Evolutionary conservation across 2,329 filamentous ascomycete genomes (phyloP).

Genomic region (Epichloe typhina): DNA sequence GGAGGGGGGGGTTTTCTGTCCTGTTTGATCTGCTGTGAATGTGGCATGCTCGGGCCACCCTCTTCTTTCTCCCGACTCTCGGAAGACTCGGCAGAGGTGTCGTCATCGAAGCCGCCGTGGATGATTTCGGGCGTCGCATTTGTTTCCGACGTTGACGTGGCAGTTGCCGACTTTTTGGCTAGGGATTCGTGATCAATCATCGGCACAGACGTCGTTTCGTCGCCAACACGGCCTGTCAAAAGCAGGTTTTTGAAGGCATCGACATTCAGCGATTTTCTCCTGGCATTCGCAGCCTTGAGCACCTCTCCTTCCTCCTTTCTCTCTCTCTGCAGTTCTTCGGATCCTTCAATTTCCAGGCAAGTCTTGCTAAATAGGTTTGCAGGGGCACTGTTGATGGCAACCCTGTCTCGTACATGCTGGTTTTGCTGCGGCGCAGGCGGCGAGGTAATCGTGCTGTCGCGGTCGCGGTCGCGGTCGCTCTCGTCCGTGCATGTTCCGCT

Average conservation of each 20-base stretch:
- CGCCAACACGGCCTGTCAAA: slow-evolving; percentile 53
- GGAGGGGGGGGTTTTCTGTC: slow-evolving; percentile 54
- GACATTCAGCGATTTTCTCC: slow-evolving; percentile 50
- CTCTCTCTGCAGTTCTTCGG: slow-evolving; percentile 18
- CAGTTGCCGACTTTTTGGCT: not conserved
- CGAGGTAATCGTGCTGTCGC: slow-evolving; percentile 10
- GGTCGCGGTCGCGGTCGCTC: slow-evolving; percentile 13
- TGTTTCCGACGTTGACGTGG: not conserved
- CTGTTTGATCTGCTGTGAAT: slow-evolving; percentile 8
- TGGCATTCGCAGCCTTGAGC: slow-evolving; percentile 19
- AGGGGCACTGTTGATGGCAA: slow-evolving; percentile 6
- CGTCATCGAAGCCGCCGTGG: not conserved
- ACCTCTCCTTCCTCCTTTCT: slow-evolving; percentile 17
- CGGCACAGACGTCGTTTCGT: slow-evolving; percentile 1
- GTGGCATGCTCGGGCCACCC: not conserved
- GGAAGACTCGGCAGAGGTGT: slow-evolving; percentile 1
- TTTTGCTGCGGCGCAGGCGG: slow-evolving; percentile 6
- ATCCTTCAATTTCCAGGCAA: slow-evolving; percentile 34
- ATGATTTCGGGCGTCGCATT: not conserved
- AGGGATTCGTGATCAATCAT: not conserved
- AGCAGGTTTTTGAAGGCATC: slow-evolving; percentile 65
- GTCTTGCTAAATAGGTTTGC: slow-evolving; percentile 42
- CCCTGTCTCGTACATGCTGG: not conserved
- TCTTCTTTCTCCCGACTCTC: slow-evolving; percentile 1
- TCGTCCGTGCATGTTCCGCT: slow-evolving; percentile 14